Percentiles rank a stretch among this genome's conserved stretches.
phyloP scores from a whole-genome alignment of 164 flowering plant genomes.

The Houttuynia cordata region DNA sequence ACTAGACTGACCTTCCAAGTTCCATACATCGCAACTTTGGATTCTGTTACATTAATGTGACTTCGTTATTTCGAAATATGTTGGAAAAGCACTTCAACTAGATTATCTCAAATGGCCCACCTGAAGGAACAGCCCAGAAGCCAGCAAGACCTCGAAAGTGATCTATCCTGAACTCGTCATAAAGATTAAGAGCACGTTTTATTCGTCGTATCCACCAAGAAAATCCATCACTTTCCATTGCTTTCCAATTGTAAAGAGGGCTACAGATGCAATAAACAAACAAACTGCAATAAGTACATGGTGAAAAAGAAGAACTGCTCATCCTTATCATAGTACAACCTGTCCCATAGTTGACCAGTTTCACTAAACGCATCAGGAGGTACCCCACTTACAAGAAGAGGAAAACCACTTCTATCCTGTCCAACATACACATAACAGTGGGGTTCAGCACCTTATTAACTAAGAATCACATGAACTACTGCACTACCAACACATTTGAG shows the following conservation, averaged over 20 bases:
- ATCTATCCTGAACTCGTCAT: constrained; percentile 92
- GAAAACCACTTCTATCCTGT: constrained; percentile 84
- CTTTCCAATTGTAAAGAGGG: constrained; percentile 63
- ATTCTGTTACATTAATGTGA: constrained; percentile 45
- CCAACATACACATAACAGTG: not conserved
- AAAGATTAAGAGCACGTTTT: constrained; percentile 64
- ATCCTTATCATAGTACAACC: constrained; percentile 24
- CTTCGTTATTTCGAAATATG: constrained; percentile 2
- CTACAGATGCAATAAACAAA: constrained; percentile 6
- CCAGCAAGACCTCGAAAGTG: constrained; percentile 98
- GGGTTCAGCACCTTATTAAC: not conserved
- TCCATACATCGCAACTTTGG: constrained; percentile 72
- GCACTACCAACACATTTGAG: not conserved
- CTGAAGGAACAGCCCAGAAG: constrained; percentile 97
- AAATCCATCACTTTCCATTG: constrained; percentile 77
- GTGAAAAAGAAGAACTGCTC: not conserved
- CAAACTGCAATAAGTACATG: not conserved
- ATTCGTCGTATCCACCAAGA: constrained; percentile 89
- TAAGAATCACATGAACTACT: not conserved
- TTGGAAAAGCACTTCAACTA: not conserved
- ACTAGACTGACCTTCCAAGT: constrained; percentile 68
- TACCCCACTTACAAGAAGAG: constrained; percentile 88
- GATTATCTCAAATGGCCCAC: constrained; percentile 20
- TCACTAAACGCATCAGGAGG: constrained; percentile 99
- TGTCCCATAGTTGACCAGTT: constrained; percentile 98